These are phyloP conservation scores for Clonostachys byssicola DNA, from an alignment of 2,329 filamentous ascomycete genomes.

Conservation along the genomic window DNA sequence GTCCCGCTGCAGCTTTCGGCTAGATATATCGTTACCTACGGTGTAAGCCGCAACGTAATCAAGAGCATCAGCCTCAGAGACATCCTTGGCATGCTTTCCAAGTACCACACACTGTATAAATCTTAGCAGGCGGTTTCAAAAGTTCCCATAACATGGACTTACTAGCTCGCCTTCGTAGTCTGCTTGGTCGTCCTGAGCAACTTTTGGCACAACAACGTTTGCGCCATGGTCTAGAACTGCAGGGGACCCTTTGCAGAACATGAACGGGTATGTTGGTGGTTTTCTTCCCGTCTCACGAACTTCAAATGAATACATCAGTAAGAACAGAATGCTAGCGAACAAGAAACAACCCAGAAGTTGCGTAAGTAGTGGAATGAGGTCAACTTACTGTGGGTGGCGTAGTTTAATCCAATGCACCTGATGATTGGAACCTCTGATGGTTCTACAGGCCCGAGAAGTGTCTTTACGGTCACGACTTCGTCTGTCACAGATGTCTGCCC, in stretches of 20 bases:
- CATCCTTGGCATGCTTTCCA: slow-evolving; percentile 31
- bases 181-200: slow-evolving; percentile 41
- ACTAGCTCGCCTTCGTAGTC: slow-evolving; percentile 52
- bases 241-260: slow-evolving; percentile 45
- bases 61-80: slow-evolving; percentile 10
- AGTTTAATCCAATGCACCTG: slow-evolving; percentile 56
- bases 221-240: slow-evolving; percentile 27
- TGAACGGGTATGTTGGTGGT: slow-evolving; percentile 40
- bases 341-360: slow-evolving; percentile 69
- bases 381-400: slow-evolving; percentile 46
- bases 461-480: slow-evolving; percentile 47
- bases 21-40: slow-evolving; percentile 49
- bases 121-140: too few relatives aligned
- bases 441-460: slow-evolving; percentile 46
- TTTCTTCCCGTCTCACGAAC: slow-evolving; percentile 47
- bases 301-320: slow-evolving; percentile 10
- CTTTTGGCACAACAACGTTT: slow-evolving; percentile 37
- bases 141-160: slow-evolving; percentile 13
- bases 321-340: slow-evolving; percentile 36
- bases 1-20: slow-evolving; percentile 46
- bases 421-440: slow-evolving; percentile 48
- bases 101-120: slow-evolving; percentile 29
- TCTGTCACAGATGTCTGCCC: slow-evolving; percentile 45
- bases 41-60: slow-evolving; percentile 49
- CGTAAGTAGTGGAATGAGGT: slow-evolving; percentile 63